Evolutionary conservation across 768 basidiomycete genomes (phyloP).

Genomic region (Asterophora lycoperdoides): DNA sequence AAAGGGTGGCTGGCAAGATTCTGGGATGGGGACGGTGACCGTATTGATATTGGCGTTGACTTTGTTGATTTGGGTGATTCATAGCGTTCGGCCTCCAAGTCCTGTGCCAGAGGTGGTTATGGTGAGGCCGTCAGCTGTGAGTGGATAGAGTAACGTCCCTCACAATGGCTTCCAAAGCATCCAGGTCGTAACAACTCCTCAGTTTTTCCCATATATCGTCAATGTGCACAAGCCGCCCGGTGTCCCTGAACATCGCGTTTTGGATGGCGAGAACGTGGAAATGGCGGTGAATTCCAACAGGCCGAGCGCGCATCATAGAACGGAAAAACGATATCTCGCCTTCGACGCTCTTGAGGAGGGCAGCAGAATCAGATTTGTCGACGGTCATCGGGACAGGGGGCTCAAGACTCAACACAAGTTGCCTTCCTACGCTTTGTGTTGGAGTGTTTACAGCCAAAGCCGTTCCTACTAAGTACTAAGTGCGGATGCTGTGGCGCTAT

Average conservation of each 20-base stretch:
- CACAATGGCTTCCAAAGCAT: constrained; percentile 68
- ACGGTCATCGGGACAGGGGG: constrained; percentile 17
- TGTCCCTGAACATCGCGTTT: constrained; percentile 67
- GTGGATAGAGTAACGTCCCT: constrained; percentile 23
- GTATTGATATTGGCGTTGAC: constrained; percentile 46
- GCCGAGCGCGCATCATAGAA: constrained; percentile 74
- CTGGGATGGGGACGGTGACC: constrained; percentile 65
- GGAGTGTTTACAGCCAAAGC: not conserved
- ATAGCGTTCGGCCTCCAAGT: constrained; percentile 39
- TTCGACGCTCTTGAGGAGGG: constrained; percentile 66
- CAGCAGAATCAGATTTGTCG: constrained; percentile 17
- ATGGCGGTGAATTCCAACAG: constrained; percentile 78
- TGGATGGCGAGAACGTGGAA: constrained; percentile 78
- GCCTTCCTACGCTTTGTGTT: constrained; percentile 9
- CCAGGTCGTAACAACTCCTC: constrained; percentile 65
- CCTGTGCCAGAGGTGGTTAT: constrained; percentile 22
- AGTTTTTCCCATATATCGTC: constrained; percentile 77
- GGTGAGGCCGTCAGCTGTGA: constrained; percentile 14
- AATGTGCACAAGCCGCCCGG: constrained; percentile 52
- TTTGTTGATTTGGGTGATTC: constrained; percentile 39
- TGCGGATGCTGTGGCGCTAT: too few species aligned
- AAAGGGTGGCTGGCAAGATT: constrained; percentile 67
- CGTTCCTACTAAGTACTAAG: too few species aligned
- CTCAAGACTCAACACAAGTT: constrained; percentile 7
- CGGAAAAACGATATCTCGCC: constrained; percentile 87